Conservation (phyloP, 768 basidiomycete genomes). For the Rhodotorula taiwanensis region DNA sequence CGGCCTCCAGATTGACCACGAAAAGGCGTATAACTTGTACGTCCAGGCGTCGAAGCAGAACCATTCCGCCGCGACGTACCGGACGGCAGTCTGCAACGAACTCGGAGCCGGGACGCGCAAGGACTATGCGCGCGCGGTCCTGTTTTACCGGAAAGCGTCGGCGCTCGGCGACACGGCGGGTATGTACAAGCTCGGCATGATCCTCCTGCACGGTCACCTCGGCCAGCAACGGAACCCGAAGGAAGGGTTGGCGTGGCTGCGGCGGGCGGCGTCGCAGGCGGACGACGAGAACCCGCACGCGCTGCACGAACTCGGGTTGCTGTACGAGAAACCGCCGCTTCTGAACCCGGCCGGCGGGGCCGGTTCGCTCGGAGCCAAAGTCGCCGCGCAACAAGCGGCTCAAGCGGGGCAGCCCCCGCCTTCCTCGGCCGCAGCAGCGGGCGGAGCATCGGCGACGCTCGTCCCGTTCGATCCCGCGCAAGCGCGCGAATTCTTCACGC, state of each 20-base stretch:
- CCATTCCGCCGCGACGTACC: constrained; percentile 86
- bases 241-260: constrained; percentile 90
- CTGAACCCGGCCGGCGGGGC: constrained; percentile 22
- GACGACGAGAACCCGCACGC: constrained; percentile 98
- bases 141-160: constrained; percentile 94
- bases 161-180: constrained; percentile 93
- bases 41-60: constrained; percentile 96
- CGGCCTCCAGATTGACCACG: constrained; percentile 94
- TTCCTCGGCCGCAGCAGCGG: constrained; percentile 26
- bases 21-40: constrained; percentile 93
- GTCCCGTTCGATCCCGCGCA: constrained; percentile 74
- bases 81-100: constrained; percentile 97
- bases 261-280: constrained; percentile 89
- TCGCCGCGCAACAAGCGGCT: constrained; percentile 7
- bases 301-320: constrained; percentile 47
- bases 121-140: constrained; percentile 78
- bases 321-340: constrained; percentile 58
- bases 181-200: constrained; percentile 99
- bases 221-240: constrained; percentile 76
- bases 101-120: constrained; percentile 90
- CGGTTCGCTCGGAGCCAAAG: constrained; percentile 15
- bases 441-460: constrained; percentile 50
- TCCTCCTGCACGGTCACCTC: constrained; percentile 74
- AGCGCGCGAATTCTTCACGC: constrained; percentile 77
- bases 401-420: not conserved